phyloP scores from a whole-genome alignment of 768 basidiomycete species.

The Pisolithus marmoratus region DNA sequence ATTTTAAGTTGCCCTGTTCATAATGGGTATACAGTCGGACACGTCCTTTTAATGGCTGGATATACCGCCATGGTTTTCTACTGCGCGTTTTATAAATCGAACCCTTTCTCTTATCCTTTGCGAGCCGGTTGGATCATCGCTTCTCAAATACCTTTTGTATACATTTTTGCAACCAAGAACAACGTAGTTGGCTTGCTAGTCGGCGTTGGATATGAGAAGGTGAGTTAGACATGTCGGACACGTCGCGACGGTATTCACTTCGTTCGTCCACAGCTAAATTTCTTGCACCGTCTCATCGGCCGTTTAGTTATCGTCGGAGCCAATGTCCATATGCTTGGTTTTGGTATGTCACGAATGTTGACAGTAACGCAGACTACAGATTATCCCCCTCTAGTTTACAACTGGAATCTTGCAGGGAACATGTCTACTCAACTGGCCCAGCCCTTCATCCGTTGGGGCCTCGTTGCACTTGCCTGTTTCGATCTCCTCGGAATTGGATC shows the following conservation, averaged over 20 bases:
- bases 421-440: constrained; percentile 30
- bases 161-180: constrained; percentile 65
- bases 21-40: constrained; percentile 45
- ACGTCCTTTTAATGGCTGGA: constrained; percentile 37
- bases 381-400: constrained; percentile 40
- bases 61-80: constrained; percentile 45
- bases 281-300: constrained; percentile 66
- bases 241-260: background rate
- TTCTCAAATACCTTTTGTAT: constrained; percentile 61
- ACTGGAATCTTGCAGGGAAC: constrained; percentile 40
- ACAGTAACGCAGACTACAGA: background rate
- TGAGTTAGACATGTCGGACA: constrained; percentile 17
- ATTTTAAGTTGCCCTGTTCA: constrained; percentile 37
- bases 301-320: constrained; percentile 49
- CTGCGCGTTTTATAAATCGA: constrained; percentile 44
- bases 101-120: constrained; percentile 40
- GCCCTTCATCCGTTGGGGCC: constrained; percentile 42
- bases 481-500: constrained; percentile 62
- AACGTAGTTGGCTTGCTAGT: constrained; percentile 51
- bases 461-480: constrained; percentile 44
- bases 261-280: constrained; percentile 50
- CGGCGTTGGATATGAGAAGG: constrained; percentile 66
- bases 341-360: constrained; percentile 34
- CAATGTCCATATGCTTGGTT: constrained; percentile 56
- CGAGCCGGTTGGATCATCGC: constrained; percentile 50